Conservation (phyloP, 164 flowering plant genomes). For the Amborella trichopoda region DNA sequence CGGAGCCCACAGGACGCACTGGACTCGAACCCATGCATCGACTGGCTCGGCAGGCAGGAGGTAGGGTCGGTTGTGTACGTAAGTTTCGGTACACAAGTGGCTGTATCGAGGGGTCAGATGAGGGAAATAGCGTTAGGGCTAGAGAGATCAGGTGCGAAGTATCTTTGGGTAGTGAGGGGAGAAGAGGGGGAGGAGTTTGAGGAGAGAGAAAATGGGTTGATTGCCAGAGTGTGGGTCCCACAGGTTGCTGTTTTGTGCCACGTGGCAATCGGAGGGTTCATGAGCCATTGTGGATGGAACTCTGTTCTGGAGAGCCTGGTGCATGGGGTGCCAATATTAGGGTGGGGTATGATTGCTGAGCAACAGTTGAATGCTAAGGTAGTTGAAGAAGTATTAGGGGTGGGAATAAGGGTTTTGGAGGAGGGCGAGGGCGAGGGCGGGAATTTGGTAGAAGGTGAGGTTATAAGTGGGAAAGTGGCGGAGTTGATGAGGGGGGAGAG, state of each 20-base stretch:
- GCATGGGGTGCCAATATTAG: slow-evolving; percentile 22
- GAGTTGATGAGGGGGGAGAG: slow-evolving; percentile 8
- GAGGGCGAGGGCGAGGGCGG: neutral
- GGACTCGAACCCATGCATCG: neutral
- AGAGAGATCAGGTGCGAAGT: slow-evolving; percentile 10
- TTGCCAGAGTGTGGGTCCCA: slow-evolving; percentile 21
- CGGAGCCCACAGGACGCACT: too few species aligned
- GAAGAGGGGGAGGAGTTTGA: slow-evolving; percentile 12
- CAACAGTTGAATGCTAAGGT: slow-evolving; percentile 26
- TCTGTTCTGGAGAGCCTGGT: slow-evolving; percentile 26
- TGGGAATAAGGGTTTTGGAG: slow-evolving; percentile 7
- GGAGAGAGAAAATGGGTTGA: slow-evolving; percentile 20
- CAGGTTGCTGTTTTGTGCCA: slow-evolving; percentile 18
- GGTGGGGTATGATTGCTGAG: slow-evolving; percentile 31
- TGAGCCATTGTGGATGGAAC: slow-evolving; percentile 41
- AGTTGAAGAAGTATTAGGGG: slow-evolving; percentile 17
- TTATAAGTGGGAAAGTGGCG: slow-evolving; percentile 5
- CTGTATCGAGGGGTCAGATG: slow-evolving; percentile 9
- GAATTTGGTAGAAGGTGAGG: neutral
- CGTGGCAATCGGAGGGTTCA: slow-evolving; percentile 21
- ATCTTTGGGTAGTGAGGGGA: slow-evolving; percentile 15
- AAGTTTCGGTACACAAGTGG: neutral
- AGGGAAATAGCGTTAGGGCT: slow-evolving; percentile 18
- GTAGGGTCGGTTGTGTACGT: slow-evolving; percentile 21
- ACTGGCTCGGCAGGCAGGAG: slow-evolving; percentile 13